Base-by-base conservation (phyloP, 2,329 filamentous ascomycete genomes). In the Cytospora chrysosperma region DNA sequence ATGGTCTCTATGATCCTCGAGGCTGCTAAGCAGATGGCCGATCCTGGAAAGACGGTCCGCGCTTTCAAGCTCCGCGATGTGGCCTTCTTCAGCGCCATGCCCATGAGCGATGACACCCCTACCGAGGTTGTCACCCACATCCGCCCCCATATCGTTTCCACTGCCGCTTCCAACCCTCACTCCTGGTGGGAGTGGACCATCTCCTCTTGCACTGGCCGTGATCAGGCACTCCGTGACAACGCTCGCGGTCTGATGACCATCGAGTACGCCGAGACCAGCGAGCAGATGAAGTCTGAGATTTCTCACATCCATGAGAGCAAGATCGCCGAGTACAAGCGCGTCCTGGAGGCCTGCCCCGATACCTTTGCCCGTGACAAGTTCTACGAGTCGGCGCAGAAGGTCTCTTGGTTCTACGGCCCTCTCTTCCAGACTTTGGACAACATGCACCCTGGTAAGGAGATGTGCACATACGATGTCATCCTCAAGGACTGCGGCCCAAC, bases 401-500 rank as follows among this genome's bases (percentile, higher is more conserved):
- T 62, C 47, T 62, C 60, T 6, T 62, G 60, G 60, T 62, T 62
- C 56, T 84, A 84, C 61, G 82, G 82, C 0, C 72, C 77, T 1
- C 70, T 77, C 4, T 85, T 84, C 68, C 80, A 77, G 56, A 84
- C 84, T 64, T 76, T 84, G 40, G 68, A 63, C 4, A 70, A 72
- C n/a, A 68, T 75, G 4, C 67, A 75, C 13, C 78, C 72, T 34
- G 70, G 75, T 1, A 65, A 71, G 26, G 70, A 72, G 19, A 65
- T 69, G 13, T 79, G 77, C 56, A 69, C 77, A 27, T 75, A 74
- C 61, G 74, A 71, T 7, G 70, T 84, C 9, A 69, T 70, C 13
- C 73, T 83, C 8, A 80, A 82, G 0, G 77, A 85, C 67, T 85
- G 82, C 2, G 78, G 72, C 67, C 73, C 78, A 2, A 77, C 74